A percentile compares a stretch with the other conserved stretches of the same genome.
These are phyloP conservation scores for Solanum raphanifolium DNA, from an alignment of 257 asterid genomes.

Conservation along the genomic window DNA sequence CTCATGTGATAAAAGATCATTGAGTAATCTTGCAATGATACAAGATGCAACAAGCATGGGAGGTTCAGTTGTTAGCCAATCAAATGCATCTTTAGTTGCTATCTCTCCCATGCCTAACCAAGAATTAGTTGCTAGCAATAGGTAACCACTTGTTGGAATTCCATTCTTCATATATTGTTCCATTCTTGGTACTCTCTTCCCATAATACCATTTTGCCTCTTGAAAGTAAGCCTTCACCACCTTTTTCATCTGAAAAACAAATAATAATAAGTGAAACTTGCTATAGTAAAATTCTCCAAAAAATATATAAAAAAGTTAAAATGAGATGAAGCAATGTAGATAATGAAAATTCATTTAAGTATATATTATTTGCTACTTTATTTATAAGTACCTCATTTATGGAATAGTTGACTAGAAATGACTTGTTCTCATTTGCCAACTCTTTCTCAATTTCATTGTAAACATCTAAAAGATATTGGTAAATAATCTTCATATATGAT, in stretches of 20 bases:
- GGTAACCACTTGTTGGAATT: background rate
- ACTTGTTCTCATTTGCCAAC: background rate
- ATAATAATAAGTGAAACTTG: background rate
- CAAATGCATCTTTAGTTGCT: conserved; percentile 5
- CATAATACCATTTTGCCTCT: conserved; percentile 19
- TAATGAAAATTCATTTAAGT: too few relatives aligned
- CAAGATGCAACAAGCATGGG: conserved; percentile 6
- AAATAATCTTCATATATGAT: background rate
- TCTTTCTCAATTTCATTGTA: background rate
- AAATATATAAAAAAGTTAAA: too few relatives aligned
- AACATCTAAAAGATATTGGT: background rate
- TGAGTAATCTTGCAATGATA: conserved; percentile 14
- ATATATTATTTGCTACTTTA: background rate
- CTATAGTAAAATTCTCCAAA: background rate
- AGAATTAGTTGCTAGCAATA: background rate
- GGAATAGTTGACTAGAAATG: background rate
- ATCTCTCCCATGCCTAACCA: conserved; percentile 9
- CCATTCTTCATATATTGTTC: conserved; percentile 8
- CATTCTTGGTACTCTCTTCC: background rate
- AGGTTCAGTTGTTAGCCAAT: conserved; percentile 18
- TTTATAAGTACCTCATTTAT: conserved; percentile 8
- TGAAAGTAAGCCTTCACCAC: conserved; percentile 7
- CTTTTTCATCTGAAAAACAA: conserved; percentile 10
- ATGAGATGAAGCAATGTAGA: background rate
- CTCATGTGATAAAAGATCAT: conserved; percentile 6